Evolutionary conservation across 2,329 filamentous ascomycete species (phyloP), one percentile per base, ranked within the genome.

Genomic region (Aspergillus oerlinghausenensis): DNA sequence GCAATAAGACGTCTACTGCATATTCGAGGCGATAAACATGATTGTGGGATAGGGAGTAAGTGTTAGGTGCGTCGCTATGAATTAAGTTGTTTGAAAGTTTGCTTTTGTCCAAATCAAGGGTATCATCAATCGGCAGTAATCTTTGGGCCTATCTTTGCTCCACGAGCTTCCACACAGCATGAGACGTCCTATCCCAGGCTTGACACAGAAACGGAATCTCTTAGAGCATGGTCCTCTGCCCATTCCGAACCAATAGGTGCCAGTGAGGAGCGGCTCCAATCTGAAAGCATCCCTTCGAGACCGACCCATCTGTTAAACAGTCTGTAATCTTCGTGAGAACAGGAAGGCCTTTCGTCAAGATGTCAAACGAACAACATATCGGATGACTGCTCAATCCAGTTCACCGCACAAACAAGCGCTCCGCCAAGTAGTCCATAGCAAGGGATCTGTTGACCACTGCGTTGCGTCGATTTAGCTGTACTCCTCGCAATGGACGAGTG

Each of bases 1-100:
- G 55, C 61, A 58, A 21, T 63, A 65, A 66, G 61, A 63, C 63
- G 61, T 38, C 57, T 62, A 59, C 59, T 65, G 60, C 52, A 60
- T 56, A 65, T 51, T 54, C 54, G 55, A 56, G 21, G 56, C 48
- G 29, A 52, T 52, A 56, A 48, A 55, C 53, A 56, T 51, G 45
- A 28, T 38, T 55, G 51, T 55, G 45, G 55, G 54, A 49, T 56
- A 56, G 49, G 55, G 55, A 40, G 54, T 60, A 56, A 58, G 58
- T 56, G 58, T 59, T 59, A 59, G 60, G 59, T 54, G 50, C 55
- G 48, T 50, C 23, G 40, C 54, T 57, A 45, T 48, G 48, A 55
- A 59, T 62, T 54, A 55, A 59, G 54, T 29, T 53, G 19, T 45
- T 49, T 52, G 35, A 17, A 28, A 10, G 21, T 43, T 51, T 49